Conservation (phyloP, 257 asterid species). For the Nyctanthes arbortristis region DNA sequence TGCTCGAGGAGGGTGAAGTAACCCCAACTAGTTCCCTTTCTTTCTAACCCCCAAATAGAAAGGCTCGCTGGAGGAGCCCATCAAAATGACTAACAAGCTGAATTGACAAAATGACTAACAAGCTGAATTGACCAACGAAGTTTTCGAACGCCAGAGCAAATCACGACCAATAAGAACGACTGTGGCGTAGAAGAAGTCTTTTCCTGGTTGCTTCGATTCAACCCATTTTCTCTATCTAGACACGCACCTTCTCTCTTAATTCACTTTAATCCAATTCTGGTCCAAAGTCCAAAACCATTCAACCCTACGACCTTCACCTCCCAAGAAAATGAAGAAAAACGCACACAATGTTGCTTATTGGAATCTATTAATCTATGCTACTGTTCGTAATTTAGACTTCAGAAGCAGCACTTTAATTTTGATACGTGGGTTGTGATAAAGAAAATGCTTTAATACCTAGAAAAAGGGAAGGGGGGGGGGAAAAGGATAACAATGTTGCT, state of each 20-base stretch:
- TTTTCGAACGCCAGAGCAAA: too few species aligned
- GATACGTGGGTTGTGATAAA: neutral
- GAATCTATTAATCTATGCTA: neutral
- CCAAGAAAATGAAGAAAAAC: neutral
- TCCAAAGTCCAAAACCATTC: slow-evolving; percentile 18
- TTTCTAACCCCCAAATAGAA: too few species aligned
- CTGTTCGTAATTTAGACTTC: neutral
- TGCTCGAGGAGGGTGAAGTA: too few species aligned
- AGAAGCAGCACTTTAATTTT: neutral
- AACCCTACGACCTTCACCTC: neutral
- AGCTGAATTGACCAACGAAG: too few species aligned
- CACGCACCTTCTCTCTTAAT: neutral
- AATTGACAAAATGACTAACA: too few species aligned
- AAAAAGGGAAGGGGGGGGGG: neutral
- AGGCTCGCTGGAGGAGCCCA: too few species aligned
- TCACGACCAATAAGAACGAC: too few species aligned
- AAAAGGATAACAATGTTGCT: slow-evolving; percentile 60
- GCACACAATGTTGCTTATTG: neutral
- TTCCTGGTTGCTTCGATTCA: slow-evolving; percentile 30
- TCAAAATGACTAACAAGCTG: too few species aligned
- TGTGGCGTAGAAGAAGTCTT: neutral
- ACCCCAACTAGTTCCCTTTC: too few species aligned
- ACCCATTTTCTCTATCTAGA: slow-evolving; percentile 19
- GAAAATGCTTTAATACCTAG: neutral
- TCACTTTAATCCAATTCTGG: neutral